Percentiles rank a stretch among this genome's conserved stretches.
Conservation (phyloP, 1,139 yeast species). For the Taphrina betulina region DNA sequence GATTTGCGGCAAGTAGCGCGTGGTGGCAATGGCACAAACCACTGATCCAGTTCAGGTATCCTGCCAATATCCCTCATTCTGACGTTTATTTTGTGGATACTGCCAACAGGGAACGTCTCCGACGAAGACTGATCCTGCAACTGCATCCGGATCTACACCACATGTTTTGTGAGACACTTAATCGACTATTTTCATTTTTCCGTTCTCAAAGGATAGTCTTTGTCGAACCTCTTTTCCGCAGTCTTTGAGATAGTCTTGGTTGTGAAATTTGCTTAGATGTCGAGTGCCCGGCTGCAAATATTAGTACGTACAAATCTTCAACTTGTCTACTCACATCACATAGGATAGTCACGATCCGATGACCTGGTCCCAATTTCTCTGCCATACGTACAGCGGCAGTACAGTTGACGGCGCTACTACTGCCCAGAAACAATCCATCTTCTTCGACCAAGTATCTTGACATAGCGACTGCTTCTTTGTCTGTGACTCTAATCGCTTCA, state of each 20-base stretch:
- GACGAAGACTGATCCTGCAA: too few species aligned
- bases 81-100: constrained; percentile 2
- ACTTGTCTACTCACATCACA: constrained; percentile 55
- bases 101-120: too few species aligned
- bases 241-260: constrained; percentile 5
- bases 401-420: constrained; percentile 88
- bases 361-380: constrained; percentile 57
- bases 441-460: constrained; percentile 75
- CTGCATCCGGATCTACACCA: too few species aligned
- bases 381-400: constrained; percentile 82
- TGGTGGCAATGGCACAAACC: not conserved
- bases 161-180: too few species aligned
- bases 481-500: constrained; percentile 75
- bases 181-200: constrained; percentile 1
- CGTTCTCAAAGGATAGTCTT: not conserved
- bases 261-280: constrained; percentile 28
- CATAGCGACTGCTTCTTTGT: constrained; percentile 79
- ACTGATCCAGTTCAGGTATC: not conserved
- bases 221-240: not conserved
- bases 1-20: not conserved
- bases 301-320: not conserved
- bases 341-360: constrained; percentile 77
- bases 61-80: constrained; percentile 4
- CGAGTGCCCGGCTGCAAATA: constrained; percentile 22
- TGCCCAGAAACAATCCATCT: constrained; percentile 89